Conservation (phyloP, 768 basidiomycete species). For the Mycena sanguinolenta region DNA sequence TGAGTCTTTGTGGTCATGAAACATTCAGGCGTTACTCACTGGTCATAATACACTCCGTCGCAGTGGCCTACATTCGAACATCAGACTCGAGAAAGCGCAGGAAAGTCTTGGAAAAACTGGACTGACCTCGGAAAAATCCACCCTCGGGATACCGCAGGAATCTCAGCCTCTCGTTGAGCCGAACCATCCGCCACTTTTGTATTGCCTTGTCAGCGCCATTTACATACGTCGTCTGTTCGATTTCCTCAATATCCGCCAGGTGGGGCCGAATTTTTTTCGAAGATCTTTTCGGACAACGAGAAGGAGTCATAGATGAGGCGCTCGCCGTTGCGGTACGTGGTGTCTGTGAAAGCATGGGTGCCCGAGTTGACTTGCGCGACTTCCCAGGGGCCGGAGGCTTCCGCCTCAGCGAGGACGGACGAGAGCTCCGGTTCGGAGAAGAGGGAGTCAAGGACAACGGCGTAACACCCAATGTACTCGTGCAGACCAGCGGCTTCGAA, state of each 20-base stretch:
- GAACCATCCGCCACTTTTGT: constrained; percentile 34
- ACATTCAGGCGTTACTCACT: background rate
- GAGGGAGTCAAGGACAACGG: constrained; percentile 30
- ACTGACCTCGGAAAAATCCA: constrained; percentile 21
- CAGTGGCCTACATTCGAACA: background rate
- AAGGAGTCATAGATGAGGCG: constrained; percentile 35
- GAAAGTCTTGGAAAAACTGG: too few relatives aligned
- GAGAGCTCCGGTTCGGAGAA: constrained; percentile 32
- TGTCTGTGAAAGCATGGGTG: constrained; percentile 21
- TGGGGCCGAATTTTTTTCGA: constrained; percentile 29
- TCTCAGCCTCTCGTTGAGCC: constrained; percentile 33
- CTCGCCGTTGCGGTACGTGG: constrained; percentile 30
- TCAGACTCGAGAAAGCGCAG: background rate
- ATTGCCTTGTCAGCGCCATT: constrained; percentile 8
- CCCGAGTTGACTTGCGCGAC: constrained; percentile 32
- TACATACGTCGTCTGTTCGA: constrained; percentile 26
- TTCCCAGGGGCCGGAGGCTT: constrained; percentile 29
- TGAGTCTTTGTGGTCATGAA: background rate
- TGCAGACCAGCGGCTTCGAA: constrained; percentile 16
- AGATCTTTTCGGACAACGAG: constrained; percentile 25
- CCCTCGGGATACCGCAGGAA: constrained; percentile 28
- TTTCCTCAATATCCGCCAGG: constrained; percentile 31
- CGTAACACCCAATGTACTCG: constrained; percentile 32
- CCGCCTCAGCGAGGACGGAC: constrained; percentile 26
- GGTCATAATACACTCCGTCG: background rate